Base-by-base conservation (phyloP, 306 rosid genomes). In the Lupinus albus region DNA sequence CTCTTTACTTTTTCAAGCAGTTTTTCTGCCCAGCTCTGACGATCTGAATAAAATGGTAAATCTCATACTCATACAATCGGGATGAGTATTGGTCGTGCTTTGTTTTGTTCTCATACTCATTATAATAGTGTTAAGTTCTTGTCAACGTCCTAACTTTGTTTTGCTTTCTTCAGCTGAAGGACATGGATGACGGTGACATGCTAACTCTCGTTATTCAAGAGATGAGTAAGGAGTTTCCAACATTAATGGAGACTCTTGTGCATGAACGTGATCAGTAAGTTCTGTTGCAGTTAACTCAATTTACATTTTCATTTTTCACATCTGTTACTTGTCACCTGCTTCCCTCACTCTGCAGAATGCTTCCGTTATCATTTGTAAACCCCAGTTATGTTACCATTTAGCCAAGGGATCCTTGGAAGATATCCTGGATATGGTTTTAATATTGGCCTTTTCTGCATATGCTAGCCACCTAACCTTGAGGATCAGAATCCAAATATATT, bases 241-340 rank as follows among this genome's bases (percentile, higher is more conserved):
- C 97, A 72, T 79, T 93, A 39, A 93, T 89, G 97, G 96, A 93
- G 78, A 93, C 99, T 11, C 94, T 93, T 62, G 87, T 90, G 76
- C 90, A 82, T 35, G 99, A 93, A 81, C 90, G 99, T 64, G 99
- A 93, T 82, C 89, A 76, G 99, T 90, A 72, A 79, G 90, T 76
- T 70, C 33, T 76, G 38, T 65, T 76, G 53, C 77, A 46, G 61
- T 59, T 42, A 28, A 7, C 16, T 50, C 68, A 53, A 67, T 61
- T 38, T 71, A 4, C 30, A 49, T 17, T 38, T 69, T 71, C 63
- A 60, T 74, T 67, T 51, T 49, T 45, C 58, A 33, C 36, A 21
- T 54, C 63, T 64, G 53, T 57, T 55, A 21, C 52, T 6, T 60
- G 67, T 51, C 44, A 7, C 30, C 6, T 52, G 32, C 72, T 53